These are phyloP conservation scores for Clonostachys solani DNA, from an alignment of 2,329 filamentous ascomycete species.

Conservation along the genomic window DNA sequence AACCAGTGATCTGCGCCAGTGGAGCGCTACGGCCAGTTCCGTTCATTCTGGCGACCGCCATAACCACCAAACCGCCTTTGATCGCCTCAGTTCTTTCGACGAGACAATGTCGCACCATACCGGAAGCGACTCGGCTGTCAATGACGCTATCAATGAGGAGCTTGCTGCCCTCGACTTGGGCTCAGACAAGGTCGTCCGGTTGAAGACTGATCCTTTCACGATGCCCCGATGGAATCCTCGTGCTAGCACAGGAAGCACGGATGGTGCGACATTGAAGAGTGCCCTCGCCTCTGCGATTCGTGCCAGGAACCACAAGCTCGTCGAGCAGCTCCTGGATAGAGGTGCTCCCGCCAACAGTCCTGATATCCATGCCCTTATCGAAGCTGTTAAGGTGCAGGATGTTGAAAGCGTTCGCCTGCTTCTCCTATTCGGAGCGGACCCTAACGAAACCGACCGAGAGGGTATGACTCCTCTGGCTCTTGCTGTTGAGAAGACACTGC, in stretches of 20 bases:
- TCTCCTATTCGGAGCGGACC: slow-evolving; percentile 51
- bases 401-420: slow-evolving; percentile 49
- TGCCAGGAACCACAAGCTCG: slow-evolving; percentile 49
- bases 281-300: slow-evolving; percentile 50
- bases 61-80: slow-evolving; percentile 13
- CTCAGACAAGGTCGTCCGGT: slow-evolving; percentile 33
- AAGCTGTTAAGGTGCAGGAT: slow-evolving; percentile 47
- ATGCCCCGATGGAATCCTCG: slow-evolving; percentile 50
- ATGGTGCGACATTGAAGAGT: slow-evolving; percentile 36
- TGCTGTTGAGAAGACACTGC: slow-evolving; percentile 46
- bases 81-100: slow-evolving; percentile 21
- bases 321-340: slow-evolving; percentile 54
- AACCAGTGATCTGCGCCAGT: slow-evolving; percentile 1
- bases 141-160: slow-evolving; percentile 20
- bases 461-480: slow-evolving; percentile 46
- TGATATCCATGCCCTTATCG: slow-evolving; percentile 43
- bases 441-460: slow-evolving; percentile 44
- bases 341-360: slow-evolving; percentile 46
- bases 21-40: slow-evolving; percentile 16
- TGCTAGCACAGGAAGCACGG: slow-evolving; percentile 33
- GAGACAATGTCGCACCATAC: slow-evolving; percentile 16
- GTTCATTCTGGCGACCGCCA: slow-evolving; percentile 20
- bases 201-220: slow-evolving; percentile 42
- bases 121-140: slow-evolving; percentile 9
- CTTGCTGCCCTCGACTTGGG: slow-evolving; percentile 32